Percentiles rank a stretch among this genome's conserved stretches.
These are phyloP conservation scores for Myxozyma neglecta DNA, from an alignment of 805 yeast genomes.

Conservation along the genomic window DNA sequence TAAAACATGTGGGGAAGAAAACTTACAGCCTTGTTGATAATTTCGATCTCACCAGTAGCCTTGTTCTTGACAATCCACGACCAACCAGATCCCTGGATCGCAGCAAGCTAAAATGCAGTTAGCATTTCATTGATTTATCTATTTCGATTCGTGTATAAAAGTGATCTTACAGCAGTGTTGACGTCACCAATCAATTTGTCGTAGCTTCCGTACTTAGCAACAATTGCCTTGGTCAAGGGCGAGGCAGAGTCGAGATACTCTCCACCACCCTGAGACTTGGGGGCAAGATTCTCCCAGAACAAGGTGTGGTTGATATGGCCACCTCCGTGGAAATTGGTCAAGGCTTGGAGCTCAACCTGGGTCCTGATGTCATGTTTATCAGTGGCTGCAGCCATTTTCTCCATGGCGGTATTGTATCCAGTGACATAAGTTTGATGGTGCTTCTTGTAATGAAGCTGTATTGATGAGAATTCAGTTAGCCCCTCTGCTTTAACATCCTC, in stretches of 20 bases:
- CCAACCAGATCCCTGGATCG: slow-evolving; percentile 95
- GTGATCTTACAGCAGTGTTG: slow-evolving; percentile 38
- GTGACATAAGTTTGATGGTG: slow-evolving; percentile 91
- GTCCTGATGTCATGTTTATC: slow-evolving; percentile 59
- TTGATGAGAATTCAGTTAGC: background rate
- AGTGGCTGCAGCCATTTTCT: slow-evolving; percentile 67
- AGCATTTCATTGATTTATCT: too few relatives aligned
- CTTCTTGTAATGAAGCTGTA: slow-evolving; percentile 67
- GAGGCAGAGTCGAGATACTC: slow-evolving; percentile 56
- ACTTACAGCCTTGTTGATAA: slow-evolving; percentile 61
- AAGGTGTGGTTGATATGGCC: slow-evolving; percentile 83
- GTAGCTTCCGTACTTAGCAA: slow-evolving; percentile 65
- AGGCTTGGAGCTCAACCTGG: slow-evolving; percentile 60
- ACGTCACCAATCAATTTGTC: slow-evolving; percentile 65
- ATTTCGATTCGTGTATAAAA: background rate
- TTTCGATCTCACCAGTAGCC: slow-evolving; percentile 70
- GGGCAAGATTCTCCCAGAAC: slow-evolving; percentile 87
- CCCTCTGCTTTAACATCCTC: background rate
- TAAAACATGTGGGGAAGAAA: background rate
- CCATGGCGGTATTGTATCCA: slow-evolving; percentile 76
- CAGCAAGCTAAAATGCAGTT: slow-evolving; percentile 54
- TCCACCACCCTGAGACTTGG: slow-evolving; percentile 70
- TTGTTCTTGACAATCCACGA: slow-evolving; percentile 84
- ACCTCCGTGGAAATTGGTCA: slow-evolving; percentile 89
- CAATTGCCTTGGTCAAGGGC: slow-evolving; percentile 58